Evolutionary conservation across 768 basidiomycete species (phyloP).

Genomic region (Plicaturopsis crispa): DNA sequence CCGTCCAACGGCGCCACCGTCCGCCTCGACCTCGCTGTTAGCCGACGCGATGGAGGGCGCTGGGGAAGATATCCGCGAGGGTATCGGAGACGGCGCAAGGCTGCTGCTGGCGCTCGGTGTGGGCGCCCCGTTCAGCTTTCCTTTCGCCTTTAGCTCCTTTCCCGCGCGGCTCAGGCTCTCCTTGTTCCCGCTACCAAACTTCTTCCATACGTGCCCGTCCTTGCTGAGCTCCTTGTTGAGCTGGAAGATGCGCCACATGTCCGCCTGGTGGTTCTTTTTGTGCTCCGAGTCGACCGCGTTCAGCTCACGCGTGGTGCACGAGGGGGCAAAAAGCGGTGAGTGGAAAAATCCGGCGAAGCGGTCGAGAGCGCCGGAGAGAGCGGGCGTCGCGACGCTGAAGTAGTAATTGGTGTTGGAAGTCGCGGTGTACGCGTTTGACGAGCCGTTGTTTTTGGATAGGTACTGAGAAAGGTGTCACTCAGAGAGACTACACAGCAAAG

Average conservation of each 20-base stretch:
- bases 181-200: slow-evolving; percentile 86
- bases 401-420: slow-evolving; percentile 89
- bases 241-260: slow-evolving; percentile 93
- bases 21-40: slow-evolving; percentile 55
- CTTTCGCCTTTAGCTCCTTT: slow-evolving; percentile 43
- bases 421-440: slow-evolving; percentile 89
- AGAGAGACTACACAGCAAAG: not conserved
- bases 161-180: slow-evolving; percentile 64
- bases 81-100: slow-evolving; percentile 33
- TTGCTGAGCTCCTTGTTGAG: slow-evolving; percentile 82
- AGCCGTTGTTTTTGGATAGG: slow-evolving; percentile 66
- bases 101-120: slow-evolving; percentile 14
- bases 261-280: slow-evolving; percentile 89
- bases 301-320: slow-evolving; percentile 82
- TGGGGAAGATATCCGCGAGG: slow-evolving; percentile 53
- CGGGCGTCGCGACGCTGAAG: slow-evolving; percentile 61
- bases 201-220: slow-evolving; percentile 77
- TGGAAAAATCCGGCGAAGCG: slow-evolving; percentile 87
- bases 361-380: slow-evolving; percentile 61
- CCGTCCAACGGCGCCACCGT: slow-evolving; percentile 71
- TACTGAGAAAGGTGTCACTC: slow-evolving; percentile 34
- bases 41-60: slow-evolving; percentile 46
- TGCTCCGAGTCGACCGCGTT: slow-evolving; percentile 97
- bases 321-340: slow-evolving; percentile 81
- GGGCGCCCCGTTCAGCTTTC: slow-evolving; percentile 24